These are phyloP conservation scores for Chaetomiaceae sp. DNA, from an alignment of 2,329 filamentous ascomycete genomes.

Conservation along the genomic window DNA sequence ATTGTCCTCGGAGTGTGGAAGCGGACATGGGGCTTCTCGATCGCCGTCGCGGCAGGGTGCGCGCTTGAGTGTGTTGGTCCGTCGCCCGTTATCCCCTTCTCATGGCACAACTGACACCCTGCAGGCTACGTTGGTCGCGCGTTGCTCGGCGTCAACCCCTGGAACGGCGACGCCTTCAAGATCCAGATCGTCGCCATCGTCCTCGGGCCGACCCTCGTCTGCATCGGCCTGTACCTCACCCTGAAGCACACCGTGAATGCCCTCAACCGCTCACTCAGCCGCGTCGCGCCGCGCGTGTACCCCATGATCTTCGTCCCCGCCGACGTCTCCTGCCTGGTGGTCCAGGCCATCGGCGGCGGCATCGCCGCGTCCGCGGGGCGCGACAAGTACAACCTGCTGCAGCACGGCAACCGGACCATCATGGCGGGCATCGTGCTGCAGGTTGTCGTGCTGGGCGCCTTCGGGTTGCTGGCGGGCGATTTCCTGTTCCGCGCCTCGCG, in stretches of 20 bases:
- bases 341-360: constrained; percentile 56
- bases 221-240: constrained; percentile 60
- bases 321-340: constrained; percentile 54
- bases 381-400: constrained; percentile 37
- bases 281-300: constrained; percentile 47
- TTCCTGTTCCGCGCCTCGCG: constrained; percentile 41
- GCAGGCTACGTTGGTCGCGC: constrained; percentile 50
- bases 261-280: constrained; percentile 46
- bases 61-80: constrained; percentile 50
- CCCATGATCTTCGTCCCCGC: constrained; percentile 55
- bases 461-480: constrained; percentile 42
- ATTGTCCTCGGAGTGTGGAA: constrained; percentile 44
- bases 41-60: constrained; percentile 45
- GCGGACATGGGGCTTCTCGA: constrained; percentile 52
- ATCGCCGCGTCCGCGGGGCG: constrained; percentile 46
- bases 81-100: constrained; percentile 13
- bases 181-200: constrained; percentile 57
- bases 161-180: constrained; percentile 50
- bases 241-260: constrained; percentile 53
- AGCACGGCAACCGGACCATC: constrained; percentile 48
- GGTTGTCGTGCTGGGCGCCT: constrained; percentile 46
- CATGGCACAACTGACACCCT: neutral
- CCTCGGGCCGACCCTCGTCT: constrained; percentile 56
- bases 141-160: constrained; percentile 49
- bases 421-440: constrained; percentile 53